These are phyloP conservation scores for Blastobotrys apis DNA, from an alignment of 1,139 yeast genomes.

Conservation along the genomic window DNA sequence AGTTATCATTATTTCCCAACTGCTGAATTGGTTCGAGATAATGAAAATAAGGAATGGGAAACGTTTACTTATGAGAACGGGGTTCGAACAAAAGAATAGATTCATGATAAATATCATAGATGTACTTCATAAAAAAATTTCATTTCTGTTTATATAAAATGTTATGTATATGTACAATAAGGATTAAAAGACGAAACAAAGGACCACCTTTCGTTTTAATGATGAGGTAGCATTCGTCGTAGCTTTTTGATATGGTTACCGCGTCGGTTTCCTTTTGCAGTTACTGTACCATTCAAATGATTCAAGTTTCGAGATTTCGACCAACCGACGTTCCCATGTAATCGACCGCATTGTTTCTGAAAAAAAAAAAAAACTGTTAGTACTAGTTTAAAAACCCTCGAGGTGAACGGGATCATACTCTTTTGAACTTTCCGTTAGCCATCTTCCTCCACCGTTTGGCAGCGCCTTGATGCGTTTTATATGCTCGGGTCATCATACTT, in stretches of 20 bases:
- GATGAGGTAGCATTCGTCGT: constrained; percentile 38
- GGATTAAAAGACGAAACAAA: too few species aligned
- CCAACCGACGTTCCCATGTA: constrained; percentile 93
- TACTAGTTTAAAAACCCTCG: background rate
- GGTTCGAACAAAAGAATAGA: constrained; percentile 10
- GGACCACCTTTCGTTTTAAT: too few species aligned
- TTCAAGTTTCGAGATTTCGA: constrained; percentile 54
- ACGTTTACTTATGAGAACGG: constrained; percentile 19
- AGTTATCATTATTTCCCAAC: constrained; percentile 92
- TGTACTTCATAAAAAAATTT: background rate
- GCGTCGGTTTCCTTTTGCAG: constrained; percentile 41
- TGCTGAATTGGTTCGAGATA: constrained; percentile 53
- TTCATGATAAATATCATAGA: background rate
- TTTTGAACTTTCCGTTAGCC: constrained; percentile 49
- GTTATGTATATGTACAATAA: constrained; percentile 2
- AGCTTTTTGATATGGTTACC: constrained; percentile 20
- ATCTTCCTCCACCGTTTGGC: constrained; percentile 80
- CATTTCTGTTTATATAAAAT: background rate
- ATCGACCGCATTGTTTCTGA: constrained; percentile 74
- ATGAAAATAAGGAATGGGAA: constrained; percentile 24
- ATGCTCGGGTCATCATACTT: constrained; percentile 14
- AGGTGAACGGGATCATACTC: constrained; percentile 31
- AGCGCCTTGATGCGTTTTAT: constrained; percentile 67
- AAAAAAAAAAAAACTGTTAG: too few species aligned
- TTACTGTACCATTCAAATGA: constrained; percentile 59